A percentile compares a stretch with the other conserved stretches of the same genome.
These are phyloP conservation scores for Mucor racemosus DNA, from an alignment of 371 early-diverging fungal genomes.

Conservation along the genomic window DNA sequence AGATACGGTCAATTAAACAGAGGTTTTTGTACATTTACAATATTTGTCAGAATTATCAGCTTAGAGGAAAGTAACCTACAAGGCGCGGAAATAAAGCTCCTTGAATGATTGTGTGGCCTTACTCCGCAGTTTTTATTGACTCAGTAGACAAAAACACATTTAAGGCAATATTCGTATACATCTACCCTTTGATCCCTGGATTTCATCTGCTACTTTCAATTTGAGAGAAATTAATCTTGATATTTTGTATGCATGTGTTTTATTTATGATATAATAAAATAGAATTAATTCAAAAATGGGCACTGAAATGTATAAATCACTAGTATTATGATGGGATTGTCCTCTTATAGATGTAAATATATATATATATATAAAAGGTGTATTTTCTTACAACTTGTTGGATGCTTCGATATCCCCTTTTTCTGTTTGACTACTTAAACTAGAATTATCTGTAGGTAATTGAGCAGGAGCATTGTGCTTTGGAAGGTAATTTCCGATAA, in stretches of 20 bases:
- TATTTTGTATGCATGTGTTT: not conserved
- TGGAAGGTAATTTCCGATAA: constrained; percentile 24
- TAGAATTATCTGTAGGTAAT: not conserved
- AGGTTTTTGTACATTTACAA: too few relatives aligned
- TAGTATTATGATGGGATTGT: not conserved
- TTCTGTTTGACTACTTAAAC: not conserved
- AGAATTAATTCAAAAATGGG: not conserved
- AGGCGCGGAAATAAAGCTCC: not conserved
- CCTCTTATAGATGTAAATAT: too few relatives aligned
- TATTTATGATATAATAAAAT: not conserved
- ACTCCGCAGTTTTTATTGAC: not conserved
- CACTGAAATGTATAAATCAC: too few relatives aligned
- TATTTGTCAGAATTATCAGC: too few relatives aligned
- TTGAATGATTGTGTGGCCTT: not conserved
- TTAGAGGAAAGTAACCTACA: not conserved
- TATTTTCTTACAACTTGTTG: not conserved
- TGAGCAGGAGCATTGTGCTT: constrained; percentile 2
- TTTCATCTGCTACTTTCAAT: not conserved
- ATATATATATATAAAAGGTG: not conserved
- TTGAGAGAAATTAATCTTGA: not conserved
- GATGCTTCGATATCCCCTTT: not conserved
- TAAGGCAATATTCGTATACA: too few relatives aligned
- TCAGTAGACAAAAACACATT: too few relatives aligned
- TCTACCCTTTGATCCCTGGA: too few relatives aligned
- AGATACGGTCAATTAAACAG: too few relatives aligned